Evolutionary conservation across 306 rosid species (phyloP), one percentile per base, ranked within the genome.

Genomic region (Gastrolobium bilobum): DNA sequence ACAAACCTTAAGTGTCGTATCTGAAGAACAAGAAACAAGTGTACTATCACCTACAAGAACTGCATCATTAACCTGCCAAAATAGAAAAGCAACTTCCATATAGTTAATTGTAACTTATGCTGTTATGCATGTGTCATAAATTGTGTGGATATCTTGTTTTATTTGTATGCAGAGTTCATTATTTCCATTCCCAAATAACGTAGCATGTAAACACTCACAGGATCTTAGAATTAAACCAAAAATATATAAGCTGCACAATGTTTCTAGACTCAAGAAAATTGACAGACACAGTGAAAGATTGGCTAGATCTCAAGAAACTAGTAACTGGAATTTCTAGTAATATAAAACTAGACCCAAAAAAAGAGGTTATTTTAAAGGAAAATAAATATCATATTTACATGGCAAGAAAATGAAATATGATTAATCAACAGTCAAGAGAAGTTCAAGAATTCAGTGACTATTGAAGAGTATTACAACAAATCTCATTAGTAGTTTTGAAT

Each of bases 1-100:
- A 73, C 54, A 31, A 87, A 91, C 97, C 97, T 93, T 93, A 38
- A 93, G 84, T 47, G 97, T 91, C 47, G 91, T 82, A 84, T 93
- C 97, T 35, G 97, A 93, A 80, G 97, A 91, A 85, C 97, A 93
- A 15, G 97, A 93, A 69, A 93, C 92, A 82, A 93, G 94, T 3
- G 89, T 87, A 47, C 80, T 84, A 67, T 89, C 90, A 53, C 94
- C 91, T 61, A 82, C 96, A 63, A 93, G 77, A 69, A 90, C 91
- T 50, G 85, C 85, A 86, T 93, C 97, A 80, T 93, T 93, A 54
- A 91, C 97, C 97, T 93, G 94, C 85, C 83, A 58, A 48, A 35
- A 76, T 61, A 43, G 78, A 62, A 67, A 78, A 71, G 7, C 35
- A 52, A 64, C 47, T 64, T 30, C 47, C 47, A 53, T 38, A 37